Conservation (phyloP, 495 filamentous ascomycete genomes). For the Podospora bellae-mahoneyi region DNA sequence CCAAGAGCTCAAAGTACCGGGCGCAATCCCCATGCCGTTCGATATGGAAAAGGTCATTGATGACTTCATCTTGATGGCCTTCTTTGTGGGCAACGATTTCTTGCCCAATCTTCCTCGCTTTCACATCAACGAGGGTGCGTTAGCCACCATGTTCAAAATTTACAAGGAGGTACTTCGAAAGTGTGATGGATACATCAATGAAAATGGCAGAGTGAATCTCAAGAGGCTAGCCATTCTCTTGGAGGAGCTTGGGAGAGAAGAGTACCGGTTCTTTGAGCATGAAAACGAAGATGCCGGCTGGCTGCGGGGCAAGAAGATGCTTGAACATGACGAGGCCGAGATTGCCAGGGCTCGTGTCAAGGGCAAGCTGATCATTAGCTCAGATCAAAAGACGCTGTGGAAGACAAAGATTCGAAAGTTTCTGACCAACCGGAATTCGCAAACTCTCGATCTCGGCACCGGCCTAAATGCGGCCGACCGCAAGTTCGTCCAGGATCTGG, state of each 20-base stretch:
- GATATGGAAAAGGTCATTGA: conserved; percentile 97
- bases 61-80: conserved; percentile 98
- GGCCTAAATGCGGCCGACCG: conserved; percentile 80
- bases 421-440: conserved; percentile 57
- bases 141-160: conserved; percentile 93
- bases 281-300: conserved; percentile 86
- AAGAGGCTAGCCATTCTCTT: conserved; percentile 72
- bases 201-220: conserved; percentile 85
- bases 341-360: conserved; percentile 49
- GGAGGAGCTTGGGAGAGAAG: conserved; percentile 73
- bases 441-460: conserved; percentile 65
- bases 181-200: conserved; percentile 94
- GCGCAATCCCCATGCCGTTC: conserved; percentile 71
- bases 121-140: conserved; percentile 97
- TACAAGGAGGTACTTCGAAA: conserved; percentile 89
- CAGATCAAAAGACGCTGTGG: conserved; percentile 75
- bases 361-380: conserved; percentile 70
- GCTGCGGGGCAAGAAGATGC: conserved; percentile 79
- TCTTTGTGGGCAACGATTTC: conserved; percentile 99
- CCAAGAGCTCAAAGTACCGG: conserved; percentile 81
- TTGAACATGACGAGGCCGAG: conserved; percentile 52
- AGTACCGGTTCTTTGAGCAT: conserved; percentile 86
- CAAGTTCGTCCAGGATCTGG: conserved; percentile 85
- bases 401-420: conserved; percentile 73
- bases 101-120: conserved; percentile 92